Evolutionary conservation across 768 basidiomycete species (phyloP).

Genomic region (Asterophora lycoperdoides): DNA sequence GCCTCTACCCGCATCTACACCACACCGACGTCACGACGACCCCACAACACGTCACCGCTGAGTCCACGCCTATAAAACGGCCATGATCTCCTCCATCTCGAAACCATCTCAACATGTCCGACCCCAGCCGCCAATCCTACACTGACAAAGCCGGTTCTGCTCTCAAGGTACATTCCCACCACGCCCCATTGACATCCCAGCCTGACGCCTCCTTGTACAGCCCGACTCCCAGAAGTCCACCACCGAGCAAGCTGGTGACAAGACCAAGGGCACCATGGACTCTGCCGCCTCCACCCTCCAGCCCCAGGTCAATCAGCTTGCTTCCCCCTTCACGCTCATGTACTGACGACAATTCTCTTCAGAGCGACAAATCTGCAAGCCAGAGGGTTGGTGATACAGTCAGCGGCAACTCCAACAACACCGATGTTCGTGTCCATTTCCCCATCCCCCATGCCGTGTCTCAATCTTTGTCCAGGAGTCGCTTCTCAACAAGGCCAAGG

Average conservation of each 20-base stretch:
- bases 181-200: too few relatives aligned
- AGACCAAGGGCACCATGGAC: conserved; percentile 43
- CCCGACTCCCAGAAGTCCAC: conserved; percentile 58
- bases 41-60: background rate
- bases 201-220: conserved; percentile 25
- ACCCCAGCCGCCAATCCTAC: conserved; percentile 52
- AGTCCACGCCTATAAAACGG: background rate
- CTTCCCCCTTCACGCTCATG: background rate
- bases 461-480: conserved; percentile 27
- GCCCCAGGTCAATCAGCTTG: conserved; percentile 36
- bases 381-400: conserved; percentile 48
- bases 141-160: conserved; percentile 52
- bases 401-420: conserved; percentile 45
- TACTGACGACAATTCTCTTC: background rate
- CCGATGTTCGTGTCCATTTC: conserved; percentile 26
- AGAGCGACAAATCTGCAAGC: conserved; percentile 49
- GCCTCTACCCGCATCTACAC: too few relatives aligned
- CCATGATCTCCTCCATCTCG: background rate
- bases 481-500: conserved; percentile 48
- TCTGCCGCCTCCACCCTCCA: conserved; percentile 44
- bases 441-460: background rate
- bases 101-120: conserved; percentile 41
- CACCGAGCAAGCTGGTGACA: conserved; percentile 48
- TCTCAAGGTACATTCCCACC: conserved; percentile 37
- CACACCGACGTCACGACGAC: too few relatives aligned